These are phyloP conservation scores for Penicillium thymicola DNA, from an alignment of 2,329 filamentous ascomycete species.

Conservation along the genomic window DNA sequence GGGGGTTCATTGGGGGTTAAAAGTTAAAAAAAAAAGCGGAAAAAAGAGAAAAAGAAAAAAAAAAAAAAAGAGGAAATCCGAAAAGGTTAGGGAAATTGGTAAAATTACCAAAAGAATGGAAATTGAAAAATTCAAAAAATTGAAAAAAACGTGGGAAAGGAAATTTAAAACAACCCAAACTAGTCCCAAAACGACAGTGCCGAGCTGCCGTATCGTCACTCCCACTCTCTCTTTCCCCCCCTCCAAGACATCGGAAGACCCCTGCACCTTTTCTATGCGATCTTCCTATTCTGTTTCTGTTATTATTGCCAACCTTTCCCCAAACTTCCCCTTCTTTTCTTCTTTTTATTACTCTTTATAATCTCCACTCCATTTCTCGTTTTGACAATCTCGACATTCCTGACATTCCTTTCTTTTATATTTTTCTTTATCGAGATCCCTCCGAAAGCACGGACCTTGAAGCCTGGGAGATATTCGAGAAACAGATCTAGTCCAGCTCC, in stretches of 20 bases:
- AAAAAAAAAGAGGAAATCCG: slow-evolving; percentile 1
- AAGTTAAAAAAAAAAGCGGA: neutral
- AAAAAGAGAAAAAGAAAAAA: neutral
- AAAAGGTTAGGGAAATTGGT: neutral
- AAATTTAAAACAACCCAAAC: slow-evolving; percentile 4
- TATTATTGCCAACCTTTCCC: slow-evolving; percentile 3
- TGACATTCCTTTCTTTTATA: slow-evolving; percentile 3
- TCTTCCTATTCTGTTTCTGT: slow-evolving; percentile 1
- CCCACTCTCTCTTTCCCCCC: neutral
- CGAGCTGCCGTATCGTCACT: slow-evolving; percentile 23
- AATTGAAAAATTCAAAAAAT: neutral
- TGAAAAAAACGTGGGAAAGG: neutral
- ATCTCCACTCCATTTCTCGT: slow-evolving; percentile 1
- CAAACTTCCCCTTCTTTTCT: slow-evolving; percentile 3
- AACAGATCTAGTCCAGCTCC: slow-evolving; percentile 4
- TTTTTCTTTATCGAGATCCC: neutral
- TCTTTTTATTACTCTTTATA: slow-evolving; percentile 8
- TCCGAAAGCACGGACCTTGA: slow-evolving; percentile 7
- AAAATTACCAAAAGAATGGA: slow-evolving; percentile 5
- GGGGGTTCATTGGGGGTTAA: neutral
- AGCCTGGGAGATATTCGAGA: slow-evolving; percentile 16
- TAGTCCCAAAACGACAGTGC: slow-evolving; percentile 22
- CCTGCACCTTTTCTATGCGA: slow-evolving; percentile 5
- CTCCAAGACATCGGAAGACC: slow-evolving; percentile 1
- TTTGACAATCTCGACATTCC: neutral